Conservation (phyloP, 2,329 filamentous ascomycete genomes). For the Aquanectria penicillioides region DNA sequence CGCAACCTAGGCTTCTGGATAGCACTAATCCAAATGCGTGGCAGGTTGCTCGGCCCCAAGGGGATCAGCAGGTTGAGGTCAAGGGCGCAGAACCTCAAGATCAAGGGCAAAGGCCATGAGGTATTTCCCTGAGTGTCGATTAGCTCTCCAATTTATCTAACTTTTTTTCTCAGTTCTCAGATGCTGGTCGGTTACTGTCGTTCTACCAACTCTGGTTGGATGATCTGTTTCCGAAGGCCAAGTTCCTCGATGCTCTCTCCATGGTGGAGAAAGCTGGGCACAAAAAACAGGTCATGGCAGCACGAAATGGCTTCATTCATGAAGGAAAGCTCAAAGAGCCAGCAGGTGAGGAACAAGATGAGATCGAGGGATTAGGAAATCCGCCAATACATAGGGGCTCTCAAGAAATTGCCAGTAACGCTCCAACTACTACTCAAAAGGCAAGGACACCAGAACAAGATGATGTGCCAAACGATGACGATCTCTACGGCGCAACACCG, state of each 20-base stretch:
- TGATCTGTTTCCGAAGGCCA: slow-evolving; percentile 92
- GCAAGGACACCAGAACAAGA: slow-evolving; percentile 41
- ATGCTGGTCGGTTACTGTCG: slow-evolving; percentile 82
- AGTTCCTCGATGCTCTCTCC: slow-evolving; percentile 86
- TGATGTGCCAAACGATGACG: slow-evolving; percentile 55
- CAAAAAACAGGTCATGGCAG: slow-evolving; percentile 78
- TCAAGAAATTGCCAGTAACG: slow-evolving; percentile 52
- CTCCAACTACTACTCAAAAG: slow-evolving; percentile 40
- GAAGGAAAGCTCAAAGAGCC: slow-evolving; percentile 69
- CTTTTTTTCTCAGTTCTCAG: slow-evolving; percentile 73
- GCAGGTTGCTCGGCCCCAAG: slow-evolving; percentile 79
- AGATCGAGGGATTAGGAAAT: slow-evolving; percentile 16
- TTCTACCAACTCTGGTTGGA: slow-evolving; percentile 98
- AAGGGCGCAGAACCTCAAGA: slow-evolving; percentile 75
- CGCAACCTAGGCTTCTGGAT: background rate
- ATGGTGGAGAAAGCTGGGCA: slow-evolving; percentile 97
- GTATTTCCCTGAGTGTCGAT: too few species aligned
- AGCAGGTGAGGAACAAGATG: slow-evolving; percentile 42
- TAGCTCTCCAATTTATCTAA: background rate
- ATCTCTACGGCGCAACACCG: slow-evolving; percentile 67
- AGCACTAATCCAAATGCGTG: background rate
- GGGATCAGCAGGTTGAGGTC: slow-evolving; percentile 86
- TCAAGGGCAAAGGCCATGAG: slow-evolving; percentile 96
- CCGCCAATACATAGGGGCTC: slow-evolving; percentile 34
- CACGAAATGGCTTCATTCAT: slow-evolving; percentile 85